Conservation (phyloP, 192 early-diverging fungal genomes). For the Polychytrium aggregatum region DNA sequence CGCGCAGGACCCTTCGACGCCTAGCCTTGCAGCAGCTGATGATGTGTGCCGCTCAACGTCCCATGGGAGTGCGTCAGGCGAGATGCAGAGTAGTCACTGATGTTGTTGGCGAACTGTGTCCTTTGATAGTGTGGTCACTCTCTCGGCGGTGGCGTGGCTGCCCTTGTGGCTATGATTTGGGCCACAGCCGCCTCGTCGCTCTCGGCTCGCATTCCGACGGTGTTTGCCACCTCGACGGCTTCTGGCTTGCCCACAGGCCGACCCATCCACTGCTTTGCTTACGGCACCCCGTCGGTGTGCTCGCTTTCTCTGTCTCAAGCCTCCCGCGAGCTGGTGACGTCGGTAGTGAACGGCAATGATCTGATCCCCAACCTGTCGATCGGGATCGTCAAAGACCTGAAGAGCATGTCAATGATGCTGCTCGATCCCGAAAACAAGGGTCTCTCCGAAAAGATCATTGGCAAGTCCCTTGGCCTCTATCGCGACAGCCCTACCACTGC, state of each 20-base stretch:
- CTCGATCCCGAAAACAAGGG: slow-evolving; percentile 30
- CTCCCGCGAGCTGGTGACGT: slow-evolving; percentile 63
- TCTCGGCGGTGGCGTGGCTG: slow-evolving; percentile 79
- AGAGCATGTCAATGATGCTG: slow-evolving; percentile 48
- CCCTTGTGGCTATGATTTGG: slow-evolving; percentile 74
- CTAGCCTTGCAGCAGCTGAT: too few species aligned
- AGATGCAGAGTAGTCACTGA: too few species aligned
- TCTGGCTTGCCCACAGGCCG: slow-evolving; percentile 49
- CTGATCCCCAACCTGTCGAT: slow-evolving; percentile 68
- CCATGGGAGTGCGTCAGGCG: too few species aligned
- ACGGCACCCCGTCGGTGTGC: slow-evolving; percentile 34
- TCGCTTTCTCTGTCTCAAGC: slow-evolving; percentile 58
- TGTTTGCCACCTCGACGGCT: too few species aligned
- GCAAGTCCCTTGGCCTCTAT: slow-evolving; percentile 25
- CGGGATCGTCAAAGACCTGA: slow-evolving; percentile 68
- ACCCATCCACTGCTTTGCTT: slow-evolving; percentile 75
- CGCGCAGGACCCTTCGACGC: too few species aligned
- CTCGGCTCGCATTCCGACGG: too few species aligned
- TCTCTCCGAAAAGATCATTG: slow-evolving; percentile 31
- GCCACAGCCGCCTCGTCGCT: too few species aligned
- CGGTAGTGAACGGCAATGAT: slow-evolving; percentile 51
- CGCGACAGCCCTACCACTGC: slow-evolving; percentile 1
- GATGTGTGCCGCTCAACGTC: too few species aligned
- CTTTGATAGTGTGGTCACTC: too few species aligned
- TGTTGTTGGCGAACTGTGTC: too few species aligned